Conservation (phyloP, 495 filamentous ascomycete species). For the Aspergillus sparsus region DNA sequence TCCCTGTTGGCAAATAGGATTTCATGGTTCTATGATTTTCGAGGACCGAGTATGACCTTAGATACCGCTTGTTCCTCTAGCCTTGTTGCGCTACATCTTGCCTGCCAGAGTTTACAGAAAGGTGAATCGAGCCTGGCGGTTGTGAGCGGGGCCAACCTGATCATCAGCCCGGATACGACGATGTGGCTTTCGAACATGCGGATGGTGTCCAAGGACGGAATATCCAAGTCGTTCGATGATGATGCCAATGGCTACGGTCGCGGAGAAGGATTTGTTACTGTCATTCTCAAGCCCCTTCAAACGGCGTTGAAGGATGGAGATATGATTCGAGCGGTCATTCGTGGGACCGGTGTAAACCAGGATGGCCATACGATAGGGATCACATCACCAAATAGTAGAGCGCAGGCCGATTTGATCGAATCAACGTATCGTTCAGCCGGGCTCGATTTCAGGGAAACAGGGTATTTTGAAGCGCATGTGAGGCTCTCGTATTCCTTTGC, state of each 20-base stretch:
- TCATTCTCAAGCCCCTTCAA: slow-evolving; percentile 56
- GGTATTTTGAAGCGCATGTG: slow-evolving; percentile 38
- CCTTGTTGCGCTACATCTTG: slow-evolving; percentile 31
- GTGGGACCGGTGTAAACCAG: slow-evolving; percentile 59
- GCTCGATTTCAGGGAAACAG: slow-evolving; percentile 21
- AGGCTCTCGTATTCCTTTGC: not conserved
- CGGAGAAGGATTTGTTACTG: slow-evolving; percentile 35
- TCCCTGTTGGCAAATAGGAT: slow-evolving; percentile 34
- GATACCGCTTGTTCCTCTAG: slow-evolving; percentile 37
- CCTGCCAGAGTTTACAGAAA: slow-evolving; percentile 25
- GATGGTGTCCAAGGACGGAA: not conserved
- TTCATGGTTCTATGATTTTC: slow-evolving; percentile 35
- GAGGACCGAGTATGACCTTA: slow-evolving; percentile 35
- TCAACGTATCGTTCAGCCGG: slow-evolving; percentile 10
- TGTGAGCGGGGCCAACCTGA: slow-evolving; percentile 50
- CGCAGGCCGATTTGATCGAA: slow-evolving; percentile 32
- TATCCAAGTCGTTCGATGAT: slow-evolving; percentile 61
- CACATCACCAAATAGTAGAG: slow-evolving; percentile 47
- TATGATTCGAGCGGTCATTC: slow-evolving; percentile 60
- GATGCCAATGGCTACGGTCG: slow-evolving; percentile 42
- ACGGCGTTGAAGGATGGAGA: slow-evolving; percentile 63
- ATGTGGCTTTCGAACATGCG: not conserved
- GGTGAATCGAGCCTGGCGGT: slow-evolving; percentile 41
- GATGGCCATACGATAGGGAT: slow-evolving; percentile 60
- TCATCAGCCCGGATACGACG: slow-evolving; percentile 13